Base-by-base conservation (phyloP, 768 basidiomycete genomes). In the Hirschioporus abietinus region DNA sequence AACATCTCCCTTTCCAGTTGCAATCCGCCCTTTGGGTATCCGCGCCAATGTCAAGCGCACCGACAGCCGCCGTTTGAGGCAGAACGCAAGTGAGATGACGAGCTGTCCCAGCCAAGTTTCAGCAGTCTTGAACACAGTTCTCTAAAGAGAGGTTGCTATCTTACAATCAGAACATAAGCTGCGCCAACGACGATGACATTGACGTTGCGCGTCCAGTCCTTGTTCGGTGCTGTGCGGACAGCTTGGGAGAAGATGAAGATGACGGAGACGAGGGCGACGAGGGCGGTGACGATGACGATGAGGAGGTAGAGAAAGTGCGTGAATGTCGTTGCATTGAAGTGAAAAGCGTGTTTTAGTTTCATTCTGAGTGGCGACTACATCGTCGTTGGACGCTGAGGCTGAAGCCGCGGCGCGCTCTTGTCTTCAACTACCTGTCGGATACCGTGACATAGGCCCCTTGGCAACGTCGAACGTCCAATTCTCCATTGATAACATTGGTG, bases 241-340 rank as follows among this genome's bases (percentile, higher is more conserved):
- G 91, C 90, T 73, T 93, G 91, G 0, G 87, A 85, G 63, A 92
- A 81, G 64, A 92, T 78, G 0, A 86, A 83, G 1, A 84, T 76
- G 70, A 86, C 88, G 6, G 90, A 91, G 23, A 91, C 78, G 27
- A 86, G 85, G 36, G 84, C 78, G 61, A 87, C 83, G 67, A 76
- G 72, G 35, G 68, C 70, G 52, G 72, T 71, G 63, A 75, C 65
- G 66, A 77, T 71, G 26, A 76, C 73, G 66, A 76, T 62, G 20
- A 26, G n/a, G 20, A 59, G 9, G 58, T 59, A 59, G 20, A n/a
- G n/a, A 26, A 59, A 59, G 20, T 26, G 58, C 25, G 58, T 26
- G 25, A 59, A 30, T 3, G 30, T 30, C 30, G 30, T 30, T 30
- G 30, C 8, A 8, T 30, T 30, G 30, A 30, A 30, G 30, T 30